Base-by-base conservation (phyloP, 2,329 filamentous ascomycete genomes). In the Scedosporium minutisporum region DNA sequence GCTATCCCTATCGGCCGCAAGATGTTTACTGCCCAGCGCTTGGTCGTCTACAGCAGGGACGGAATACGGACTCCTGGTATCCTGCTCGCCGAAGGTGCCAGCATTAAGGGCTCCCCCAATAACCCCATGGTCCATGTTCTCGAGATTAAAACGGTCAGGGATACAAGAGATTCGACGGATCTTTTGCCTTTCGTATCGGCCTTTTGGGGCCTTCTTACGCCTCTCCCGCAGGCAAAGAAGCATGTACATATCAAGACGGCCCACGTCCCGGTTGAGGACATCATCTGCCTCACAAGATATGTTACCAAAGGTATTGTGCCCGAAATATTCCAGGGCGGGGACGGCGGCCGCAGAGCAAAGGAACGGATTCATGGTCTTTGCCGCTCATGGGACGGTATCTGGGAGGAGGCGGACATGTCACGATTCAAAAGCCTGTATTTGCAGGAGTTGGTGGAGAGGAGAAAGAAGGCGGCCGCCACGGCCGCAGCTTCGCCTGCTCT, bases 31-130 rank as follows among this genome's bases (percentile, higher is more conserved):
- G 81, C 84, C 1, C 89, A 89, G 66, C 85, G 92, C 38, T 74
- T 99, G 12, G 81, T 97, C 6, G 88, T 97, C 0, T 96, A 92
- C 75, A 90, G 88, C 72, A 85, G 89, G 80, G 88, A 96, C 60
- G 91, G 92, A 33, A 83, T 93, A 58, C 87, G 92, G 57, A 93
- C 90, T 0, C 87, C 88, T 1, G 93, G 93, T 14, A 85, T 97
- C 63, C 78, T 97, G 16, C 78, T 93, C 12, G 82, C 87, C 21
- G 91, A 96, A 66, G 91, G 91, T 6, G 80, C 87, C 21, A 87
- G 82, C 66, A 83, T 82, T 61, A 87, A 87, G 64, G 75, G 76
- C 21, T 76, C 78, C 1, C 71, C 76, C 4, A 79, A 83, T 21
- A 80, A 84, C 58, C 89, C 91, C 1, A 87, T 82, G 6, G 76